Conservation (phyloP, 2,329 filamentous ascomycete genomes). For the Talaromyces sp. region DNA sequence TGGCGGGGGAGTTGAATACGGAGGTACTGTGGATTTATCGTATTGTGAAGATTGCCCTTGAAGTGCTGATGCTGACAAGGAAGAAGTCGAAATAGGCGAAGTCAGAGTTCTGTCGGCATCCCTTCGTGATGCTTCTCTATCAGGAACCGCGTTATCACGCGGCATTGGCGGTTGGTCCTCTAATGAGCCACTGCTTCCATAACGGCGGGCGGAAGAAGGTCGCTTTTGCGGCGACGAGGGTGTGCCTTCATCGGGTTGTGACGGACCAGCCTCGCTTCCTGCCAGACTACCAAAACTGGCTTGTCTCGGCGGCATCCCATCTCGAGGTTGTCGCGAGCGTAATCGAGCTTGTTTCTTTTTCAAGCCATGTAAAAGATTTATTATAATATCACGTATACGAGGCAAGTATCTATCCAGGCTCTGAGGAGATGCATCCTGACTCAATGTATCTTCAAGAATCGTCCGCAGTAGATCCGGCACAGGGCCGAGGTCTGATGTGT, state of each 20-base stretch:
- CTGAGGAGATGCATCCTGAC: slow-evolving; percentile 90
- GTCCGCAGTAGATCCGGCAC: slow-evolving; percentile 86
- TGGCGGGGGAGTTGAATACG: slow-evolving; percentile 67
- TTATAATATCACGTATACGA: slow-evolving; percentile 95
- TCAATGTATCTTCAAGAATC: slow-evolving; percentile 92
- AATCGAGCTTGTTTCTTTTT: slow-evolving; percentile 96
- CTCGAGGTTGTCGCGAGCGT: slow-evolving; percentile 54
- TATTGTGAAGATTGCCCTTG: slow-evolving; percentile 62
- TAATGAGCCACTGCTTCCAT: slow-evolving; percentile 38
- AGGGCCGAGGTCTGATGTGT: slow-evolving; percentile 89
- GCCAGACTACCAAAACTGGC: slow-evolving; percentile 47
- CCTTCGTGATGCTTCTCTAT: slow-evolving; percentile 39
- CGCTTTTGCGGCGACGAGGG: slow-evolving; percentile 33
- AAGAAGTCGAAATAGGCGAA: slow-evolving; percentile 22
- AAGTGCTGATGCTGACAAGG: slow-evolving; percentile 65
- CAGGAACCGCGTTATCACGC: slow-evolving; percentile 33
- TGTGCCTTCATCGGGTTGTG: slow-evolving; percentile 38
- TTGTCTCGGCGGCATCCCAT: slow-evolving; percentile 38
- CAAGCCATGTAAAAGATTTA: slow-evolving; percentile 89
- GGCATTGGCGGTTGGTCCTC: slow-evolving; percentile 32
- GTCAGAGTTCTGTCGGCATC: slow-evolving; percentile 37
- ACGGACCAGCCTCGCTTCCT: slow-evolving; percentile 41
- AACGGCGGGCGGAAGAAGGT: slow-evolving; percentile 31
- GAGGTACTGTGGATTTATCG: slow-evolving; percentile 25
- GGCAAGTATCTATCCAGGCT: slow-evolving; percentile 93